A percentile compares a stretch with the other conserved stretches of the same genome.
These are phyloP conservation scores for Cronartium quercuum DNA, from an alignment of 1,284 basidiomycete species.

Conservation along the genomic window DNA sequence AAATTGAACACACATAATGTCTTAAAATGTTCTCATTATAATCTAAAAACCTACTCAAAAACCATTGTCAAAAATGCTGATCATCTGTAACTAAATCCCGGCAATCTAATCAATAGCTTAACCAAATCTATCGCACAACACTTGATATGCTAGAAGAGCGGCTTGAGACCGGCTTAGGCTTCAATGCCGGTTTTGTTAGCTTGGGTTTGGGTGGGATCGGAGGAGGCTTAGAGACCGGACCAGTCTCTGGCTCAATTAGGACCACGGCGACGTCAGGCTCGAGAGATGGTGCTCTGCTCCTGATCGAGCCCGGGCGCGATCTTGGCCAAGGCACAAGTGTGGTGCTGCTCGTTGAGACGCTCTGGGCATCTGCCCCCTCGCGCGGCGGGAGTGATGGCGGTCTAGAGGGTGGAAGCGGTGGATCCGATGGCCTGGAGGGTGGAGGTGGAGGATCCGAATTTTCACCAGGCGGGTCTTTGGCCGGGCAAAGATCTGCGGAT, in stretches of 20 bases:
- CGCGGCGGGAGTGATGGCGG: not conserved
- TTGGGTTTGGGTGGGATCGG: conserved; percentile 28
- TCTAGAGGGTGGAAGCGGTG: not conserved
- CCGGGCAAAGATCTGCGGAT: not conserved
- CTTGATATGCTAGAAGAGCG: not conserved
- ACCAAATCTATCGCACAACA: not conserved
- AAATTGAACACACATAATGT: not conserved
- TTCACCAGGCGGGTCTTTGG: not conserved
- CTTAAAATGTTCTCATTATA: not conserved
- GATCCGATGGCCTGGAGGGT: not conserved
- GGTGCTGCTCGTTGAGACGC: not conserved
- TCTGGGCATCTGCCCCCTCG: not conserved
- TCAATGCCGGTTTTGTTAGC: conserved; percentile 10
- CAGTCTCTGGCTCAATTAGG: not conserved
- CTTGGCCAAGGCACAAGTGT: not conserved
- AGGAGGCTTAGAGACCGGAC: not conserved
- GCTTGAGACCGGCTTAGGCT: conserved; percentile 8
- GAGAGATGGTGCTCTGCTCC: not conserved
- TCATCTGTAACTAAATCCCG: not conserved
- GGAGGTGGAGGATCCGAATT: not conserved
- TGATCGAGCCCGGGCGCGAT: not conserved
- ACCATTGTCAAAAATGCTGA: not conserved
- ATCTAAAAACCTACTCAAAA: not conserved
- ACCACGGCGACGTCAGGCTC: not conserved
- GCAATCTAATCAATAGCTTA: no score